A percentile compares a stretch with the other conserved stretches of the same genome.
These are phyloP conservation scores for Tulasnella sp. DNA, from an alignment of 768 basidiomycete species.

Conservation along the genomic window DNA sequence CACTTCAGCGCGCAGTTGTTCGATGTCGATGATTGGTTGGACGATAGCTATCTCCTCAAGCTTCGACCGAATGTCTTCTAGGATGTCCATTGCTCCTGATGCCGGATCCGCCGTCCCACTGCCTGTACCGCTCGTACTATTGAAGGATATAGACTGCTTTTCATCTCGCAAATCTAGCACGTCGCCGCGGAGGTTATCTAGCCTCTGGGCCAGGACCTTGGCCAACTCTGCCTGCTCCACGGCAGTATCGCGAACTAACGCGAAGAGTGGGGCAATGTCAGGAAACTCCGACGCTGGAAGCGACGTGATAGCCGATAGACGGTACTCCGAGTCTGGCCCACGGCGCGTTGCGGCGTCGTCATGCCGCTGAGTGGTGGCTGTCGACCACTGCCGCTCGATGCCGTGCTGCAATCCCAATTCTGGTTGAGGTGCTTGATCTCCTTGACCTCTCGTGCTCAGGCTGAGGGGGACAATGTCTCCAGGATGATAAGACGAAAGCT, in stretches of 20 bases:
- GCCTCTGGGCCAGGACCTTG: not conserved
- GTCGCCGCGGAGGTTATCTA: not conserved
- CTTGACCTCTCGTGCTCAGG: not conserved
- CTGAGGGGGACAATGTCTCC: not conserved
- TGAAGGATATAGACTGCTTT: no score
- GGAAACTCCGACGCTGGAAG: not conserved
- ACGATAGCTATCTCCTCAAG: not conserved
- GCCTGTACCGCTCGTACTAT: no score
- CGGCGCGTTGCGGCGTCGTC: no score
- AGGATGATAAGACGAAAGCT: no score
- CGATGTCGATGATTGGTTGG: not conserved
- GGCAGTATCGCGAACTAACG: not conserved
- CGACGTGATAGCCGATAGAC: not conserved
- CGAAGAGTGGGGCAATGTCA: constrained; percentile 5
- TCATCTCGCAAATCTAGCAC: no score
- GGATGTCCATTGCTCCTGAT: no score
- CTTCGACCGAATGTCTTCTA: no score
- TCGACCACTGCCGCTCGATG: no score
- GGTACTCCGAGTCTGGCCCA: not conserved
- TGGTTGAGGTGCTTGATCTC: no score
- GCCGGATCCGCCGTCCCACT: no score
- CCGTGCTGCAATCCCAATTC: no score
- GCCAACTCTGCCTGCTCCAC: constrained; percentile 1
- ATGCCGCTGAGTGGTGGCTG: no score
- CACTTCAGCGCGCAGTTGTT: not conserved